Base-by-base conservation (phyloP, 2,329 filamentous ascomycete species). In the Beauveria bassiana region DNA sequence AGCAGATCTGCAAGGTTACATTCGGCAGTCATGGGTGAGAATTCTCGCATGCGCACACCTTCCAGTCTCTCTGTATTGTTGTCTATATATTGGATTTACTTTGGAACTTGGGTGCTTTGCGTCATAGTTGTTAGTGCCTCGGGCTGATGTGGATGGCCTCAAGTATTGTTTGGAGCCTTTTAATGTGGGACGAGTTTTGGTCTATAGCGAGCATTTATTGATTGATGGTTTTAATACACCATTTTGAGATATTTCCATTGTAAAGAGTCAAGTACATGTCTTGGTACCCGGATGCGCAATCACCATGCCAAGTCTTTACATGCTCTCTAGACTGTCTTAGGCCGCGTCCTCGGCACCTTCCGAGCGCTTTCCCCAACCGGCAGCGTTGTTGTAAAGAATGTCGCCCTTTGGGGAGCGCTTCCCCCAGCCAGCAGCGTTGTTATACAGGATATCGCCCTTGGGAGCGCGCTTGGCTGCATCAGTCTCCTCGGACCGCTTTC, bases 371-470 rank as follows among this genome's bases (percentile, higher is more conserved):
- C 57, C 61, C 61, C 61, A 63, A 2, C 61, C 61, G 16, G 61
- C 61, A 20, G 34, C 34, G 49, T 63, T 63, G 51, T 63, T 63
- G 61, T 59, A 63, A n/a, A 60, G 56, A 38, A 63, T 60, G 20
- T 60, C 56, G 38, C 43, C 43, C 45, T 40, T 38, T 18, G 47
- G 43, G 12, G 43, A 26, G n/a, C 62, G 59, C 62, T 63, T 63
- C 8, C 62, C 62, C 62, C 62, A 64, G 20, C 62, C 62, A 5
- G 62, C 62, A 9, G 49, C 42, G 46, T 64, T 64, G 62, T 64
- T 64, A 51, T 64, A 62, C 14, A 64, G 54, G n/a, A 61, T 62
- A 26, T 62, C 60, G 28, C 51, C 51, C 16, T 47, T 31, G 24
- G 53, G 40, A 10, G 45, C 16, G 12, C 60, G 60, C 58, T 60